Base-by-base conservation (phyloP, 2,329 filamentous ascomycete genomes). In the Botrytis squamosa region DNA sequence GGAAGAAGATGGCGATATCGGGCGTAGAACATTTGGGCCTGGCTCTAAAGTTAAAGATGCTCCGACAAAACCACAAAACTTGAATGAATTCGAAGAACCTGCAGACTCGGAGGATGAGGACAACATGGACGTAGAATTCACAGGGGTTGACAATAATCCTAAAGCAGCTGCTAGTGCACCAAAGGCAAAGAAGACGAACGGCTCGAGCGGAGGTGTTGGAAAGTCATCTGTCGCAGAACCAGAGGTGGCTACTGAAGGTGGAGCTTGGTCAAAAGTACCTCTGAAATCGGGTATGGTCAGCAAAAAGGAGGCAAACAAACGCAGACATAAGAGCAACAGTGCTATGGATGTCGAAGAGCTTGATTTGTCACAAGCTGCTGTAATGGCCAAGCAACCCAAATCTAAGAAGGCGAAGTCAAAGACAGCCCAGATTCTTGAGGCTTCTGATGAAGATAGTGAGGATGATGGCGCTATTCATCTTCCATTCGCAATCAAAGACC, bases 21-120 rank as follows among this genome's bases (percentile, higher is more conserved):
- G 95, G 20, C 90, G 95, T 75, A 87, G 89, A 76, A 88, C 87
- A 68, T 95, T 91, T 78, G 92, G 92, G 38, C 88, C 87, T n/a
- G 80, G 80, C 36, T 81, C 74, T 83, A 82, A 76, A 84, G 82
- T 68, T 81, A 83, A 57, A 76, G 81, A 75, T 77, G 84, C 78
- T 70, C 79, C 79, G 42, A 75, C 75, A 73, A 81, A 75, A 78
- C 76, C 60, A 73, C 49, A 55, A 25, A 74, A 77, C 14, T 25
- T 68, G 68, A 86, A 85, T 75, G 90, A 91, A 76, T 89, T 91
- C 72, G 90, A 92, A 79, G 89, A 91, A 77, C 84, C 83, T n/a
- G 80, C 83, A 38, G 84, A 79, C 36, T 90, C 87, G 3, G 88
- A 86, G 71, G 79, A 81, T 52, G 78, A 79, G 16, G 78, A 79